Base-by-base conservation (phyloP, 2,329 filamentous ascomycete genomes). In the Fonsecaea erecta region DNA sequence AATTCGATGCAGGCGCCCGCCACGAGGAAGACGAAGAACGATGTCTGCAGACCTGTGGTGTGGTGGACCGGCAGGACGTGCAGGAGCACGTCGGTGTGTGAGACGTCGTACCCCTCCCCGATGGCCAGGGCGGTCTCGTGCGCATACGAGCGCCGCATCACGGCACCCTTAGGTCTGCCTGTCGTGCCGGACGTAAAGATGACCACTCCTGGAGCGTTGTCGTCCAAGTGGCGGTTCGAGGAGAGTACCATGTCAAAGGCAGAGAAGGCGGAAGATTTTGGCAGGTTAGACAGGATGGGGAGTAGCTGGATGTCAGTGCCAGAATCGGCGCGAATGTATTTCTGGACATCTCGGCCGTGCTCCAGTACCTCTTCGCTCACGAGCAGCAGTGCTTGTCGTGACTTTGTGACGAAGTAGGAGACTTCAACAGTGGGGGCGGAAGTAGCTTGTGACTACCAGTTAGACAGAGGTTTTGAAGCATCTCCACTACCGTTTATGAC, bases 1-100 rank as follows among this genome's bases (percentile, higher is more conserved):
- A 76, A 77, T 53, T 81, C 79, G 16, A 80, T 77, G 14, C 74
- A 81, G 60, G 54, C 79, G 75, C 68, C 71, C 77, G 32, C 75
- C 71, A 68, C 75, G 72, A 68, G 75, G 75, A 28, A 79, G 71
- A 12, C 76, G 74, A 37, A 78, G 69, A n/a, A 77, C 37, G 64
- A 77, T 72, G 40, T 48, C 21, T 60, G 48, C 11, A 71, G 21
- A 0, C 70, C 70, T 8, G 70, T 69, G 18, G 64, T 64, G 77
- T 74, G 28, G 75, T 73, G 21, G 72, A 74, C 68, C 73, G 77
- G 56, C 70, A 71, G 56, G 75, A 52, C 18, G 21, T 60, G 57
- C 9, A 60, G 57, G 74, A 75, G 65, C 73, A 77, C 37, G 73
- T 76, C 30, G 73, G 52, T 60, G 26, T 53, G 70, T 60, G 1